A percentile compares a stretch with the other conserved stretches of the same genome.
Conservation (phyloP, 306 rosid genomes). For the Oxytropis ochrocephala region DNA sequence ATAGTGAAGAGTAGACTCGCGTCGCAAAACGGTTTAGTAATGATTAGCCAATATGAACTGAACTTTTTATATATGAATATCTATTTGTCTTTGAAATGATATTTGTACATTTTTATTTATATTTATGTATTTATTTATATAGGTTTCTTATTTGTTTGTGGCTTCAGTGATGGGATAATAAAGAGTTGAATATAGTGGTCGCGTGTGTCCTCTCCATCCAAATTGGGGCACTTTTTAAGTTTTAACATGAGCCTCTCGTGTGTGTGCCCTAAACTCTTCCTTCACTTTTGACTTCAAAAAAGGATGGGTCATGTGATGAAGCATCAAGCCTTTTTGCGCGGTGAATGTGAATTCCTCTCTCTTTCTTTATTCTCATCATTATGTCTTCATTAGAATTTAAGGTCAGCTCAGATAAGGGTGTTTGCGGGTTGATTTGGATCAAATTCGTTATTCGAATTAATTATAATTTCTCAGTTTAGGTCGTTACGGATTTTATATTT, state of each 20-base stretch:
- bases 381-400: not conserved
- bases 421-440: no score
- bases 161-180: slow-evolving; percentile 14
- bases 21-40: slow-evolving; percentile 16
- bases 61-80: not conserved
- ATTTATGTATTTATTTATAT: not conserved
- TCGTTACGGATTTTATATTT: no score
- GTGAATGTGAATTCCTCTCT: not conserved
- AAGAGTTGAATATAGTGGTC: not conserved
- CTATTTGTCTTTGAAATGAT: not conserved
- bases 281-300: slow-evolving; percentile 26
- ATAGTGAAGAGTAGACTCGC: slow-evolving; percentile 9
- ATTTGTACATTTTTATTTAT: not conserved
- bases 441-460: no score
- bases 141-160: slow-evolving; percentile 9
- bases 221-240: slow-evolving; percentile 29
- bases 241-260: slow-evolving; percentile 64
- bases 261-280: slow-evolving; percentile 1
- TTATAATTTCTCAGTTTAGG: no score
- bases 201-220: slow-evolving; percentile 9
- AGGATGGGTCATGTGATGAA: not conserved
- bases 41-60: slow-evolving; percentile 6
- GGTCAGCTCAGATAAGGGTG: slow-evolving; percentile 18
- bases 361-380: not conserved
- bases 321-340: slow-evolving; percentile 25